Base-by-base conservation (phyloP, 2,329 filamentous ascomycete species). In the Aspergillus brasiliensis region DNA sequence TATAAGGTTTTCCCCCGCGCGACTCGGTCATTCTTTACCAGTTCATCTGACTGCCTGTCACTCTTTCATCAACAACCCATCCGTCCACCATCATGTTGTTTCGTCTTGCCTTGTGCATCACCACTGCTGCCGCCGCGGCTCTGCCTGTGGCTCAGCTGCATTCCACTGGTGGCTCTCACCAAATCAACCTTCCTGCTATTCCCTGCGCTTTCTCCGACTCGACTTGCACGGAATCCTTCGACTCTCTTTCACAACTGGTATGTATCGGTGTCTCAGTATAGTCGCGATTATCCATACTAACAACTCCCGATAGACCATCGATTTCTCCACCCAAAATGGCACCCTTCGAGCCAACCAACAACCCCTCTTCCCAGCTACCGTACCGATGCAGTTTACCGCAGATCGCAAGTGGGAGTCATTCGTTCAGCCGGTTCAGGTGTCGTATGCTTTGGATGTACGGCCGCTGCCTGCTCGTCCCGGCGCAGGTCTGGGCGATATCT, bases 341-440 rank as follows among this genome's bases (percentile, higher is more conserved):
- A 65, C 57, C 6, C 66, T 75, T 4, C 67, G 65, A 31, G 72
- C 70, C 59, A 75, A 75, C 59, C 40, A 67, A 11, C 59, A 73
- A 17, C 52, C 61, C 21, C 58, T 75, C 51, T 74, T 74, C 59
- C 73, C 72, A 1, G 61, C 71, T 1, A 51, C 69, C 4, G 44
- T 59, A 6, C 65, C 69, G 17, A 71, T 72, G 69, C 65, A 67
- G 42, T 62, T 74, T 34, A 57, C 69, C 17, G 71, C 67, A 3
- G 56, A 62, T 17, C 69, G 67, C 31, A 64, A 68, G n/a, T 58
- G 63, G 31, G 58, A 62, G 3, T 49, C 58, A 3, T 58, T 51
- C 17, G 40, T 58, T 7, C 47, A 67, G 2, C 54, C 63, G 8
- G 62, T 71, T 2, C 37, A 55, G 7, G 13, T 74, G 0, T 59